Percentiles rank a stretch among this genome's conserved stretches.
These are phyloP conservation scores for Cryoendolithus antarcticus DNA, from an alignment of 2,329 filamentous ascomycete species.

Conservation along the genomic window DNA sequence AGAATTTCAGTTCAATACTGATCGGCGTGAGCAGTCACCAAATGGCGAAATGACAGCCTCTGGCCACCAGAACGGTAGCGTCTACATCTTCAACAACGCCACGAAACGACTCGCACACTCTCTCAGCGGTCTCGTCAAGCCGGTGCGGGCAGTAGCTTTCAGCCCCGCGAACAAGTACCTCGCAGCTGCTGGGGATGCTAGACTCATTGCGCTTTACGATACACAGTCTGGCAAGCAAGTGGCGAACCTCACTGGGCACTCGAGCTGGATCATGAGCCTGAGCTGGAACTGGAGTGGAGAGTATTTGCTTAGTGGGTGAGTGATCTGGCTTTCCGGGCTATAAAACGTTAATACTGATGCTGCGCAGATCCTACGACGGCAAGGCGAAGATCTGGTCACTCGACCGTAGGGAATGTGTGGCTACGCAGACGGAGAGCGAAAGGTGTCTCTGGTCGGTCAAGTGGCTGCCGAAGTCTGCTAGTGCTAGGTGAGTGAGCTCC, in stretches of 20 bases:
- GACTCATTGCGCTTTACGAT: constrained; percentile 83
- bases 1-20: background rate
- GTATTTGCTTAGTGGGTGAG: constrained; percentile 67
- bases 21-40: constrained; percentile 26
- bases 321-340: background rate
- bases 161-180: constrained; percentile 74
- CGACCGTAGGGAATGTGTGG: constrained; percentile 70
- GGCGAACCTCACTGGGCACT: constrained; percentile 66
- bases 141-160: constrained; percentile 75
- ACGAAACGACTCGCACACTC: constrained; percentile 76
- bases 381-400: constrained; percentile 95
- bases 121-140: constrained; percentile 76
- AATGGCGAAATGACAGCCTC: constrained; percentile 82
- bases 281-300: constrained; percentile 93
- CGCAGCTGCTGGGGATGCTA: constrained; percentile 80
- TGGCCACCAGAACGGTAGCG: constrained; percentile 80
- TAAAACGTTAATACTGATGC: constrained; percentile 32
- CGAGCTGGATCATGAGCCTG: constrained; percentile 78
- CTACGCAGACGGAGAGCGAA: constrained; percentile 85
- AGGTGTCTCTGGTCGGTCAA: constrained; percentile 67
- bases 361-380: constrained; percentile 55
- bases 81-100: constrained; percentile 93
- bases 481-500: constrained; percentile 25
- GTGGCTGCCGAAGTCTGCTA: constrained; percentile 60
- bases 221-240: constrained; percentile 86